Base-by-base conservation (phyloP, 768 basidiomycete species). In the Hygrophorus pudorinus region DNA sequence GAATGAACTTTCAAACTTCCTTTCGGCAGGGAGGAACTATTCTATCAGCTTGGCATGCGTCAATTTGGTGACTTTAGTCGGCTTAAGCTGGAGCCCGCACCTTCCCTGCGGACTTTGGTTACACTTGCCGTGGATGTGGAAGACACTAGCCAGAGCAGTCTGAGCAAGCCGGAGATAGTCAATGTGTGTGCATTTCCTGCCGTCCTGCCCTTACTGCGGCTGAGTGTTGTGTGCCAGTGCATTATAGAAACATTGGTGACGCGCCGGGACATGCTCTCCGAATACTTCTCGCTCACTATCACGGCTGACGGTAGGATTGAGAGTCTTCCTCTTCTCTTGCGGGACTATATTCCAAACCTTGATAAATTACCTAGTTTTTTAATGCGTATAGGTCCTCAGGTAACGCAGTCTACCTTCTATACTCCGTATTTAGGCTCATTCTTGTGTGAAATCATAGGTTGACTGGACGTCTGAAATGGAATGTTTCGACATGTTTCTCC, bases 301-400 rank as follows among this genome's bases (percentile, higher is more conserved):
- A 73, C 76, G 5, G 65, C 71, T 0, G 64, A 73, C 2, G 92
- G 88, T 1, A 57, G 66, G 17, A 63, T 98, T n/a, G 74, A 82
- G 53, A 78, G 74, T 45, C 56, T 99, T 10, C 96, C 96, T 0
- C 67, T 92, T 38, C 67, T 99, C 9, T 69, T 97, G 34, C 73
- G 78, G 39, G 91, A 87, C 34, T 97, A 88, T 56, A 85, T 85
- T 5, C 96, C 96, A 1, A 87, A 93, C 57, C 70, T 98, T 3
- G 85, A 91, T 53, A 86, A 90, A 53, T 67, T 98, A 6, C 96
- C 96, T 0, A 70, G 79, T 45, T 88, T 97, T 49, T 69, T 94
- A 35, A 85, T 97, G 81, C 75, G 91, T 33, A 75, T 96, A 5
- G 93, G 90, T 0, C 87, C 91, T n/a, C 83, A 86, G 73, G 92